Base-by-base conservation (phyloP, 2,329 filamentous ascomycete genomes). In the Talaromyces sp. region DNA sequence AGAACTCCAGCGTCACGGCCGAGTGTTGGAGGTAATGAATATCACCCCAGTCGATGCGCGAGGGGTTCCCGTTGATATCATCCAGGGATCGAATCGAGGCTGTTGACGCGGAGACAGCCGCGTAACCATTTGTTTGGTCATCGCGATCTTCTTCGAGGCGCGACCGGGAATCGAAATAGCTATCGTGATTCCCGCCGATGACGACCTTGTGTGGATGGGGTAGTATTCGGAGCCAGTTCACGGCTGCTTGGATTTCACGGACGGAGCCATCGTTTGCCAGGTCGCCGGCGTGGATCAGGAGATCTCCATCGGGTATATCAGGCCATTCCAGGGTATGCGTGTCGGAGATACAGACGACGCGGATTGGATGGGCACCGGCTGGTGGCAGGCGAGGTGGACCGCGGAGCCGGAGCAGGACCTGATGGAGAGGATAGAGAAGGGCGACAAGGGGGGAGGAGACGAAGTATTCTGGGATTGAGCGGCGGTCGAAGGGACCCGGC, bases 231-330 rank as follows among this genome's bases (percentile, higher is more conserved):
- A 97, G 79, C 91, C 91, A 97, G 76, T 96, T 84, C 39, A 97
- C 79, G 64, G 94, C 88, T n/a, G 76, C 77, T 75, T 96, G 91
- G 51, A 97, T 86, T 56, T 91, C 87, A 11, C 78, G 77, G 0
- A 84, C 81, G 8, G 85, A 88, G 35, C 93, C 93, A 19, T 78
- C 77, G 62, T 90, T 86, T 49, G 87, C 88, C 65, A 96, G 79
- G 74, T 97, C 93, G 33, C 93, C 93, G 2, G 91, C 89, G 68
- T 97, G 93, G 63, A 97, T 88, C 44, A 97, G 82, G 19, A 97
- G 79, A 70, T 97, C 91, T 51, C 91, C 92, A 9, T 81, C 73
- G 0, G 91, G 91, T 3, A 75, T 57, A 30, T 71, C 63, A 11
- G 55, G 37, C 58, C 69, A 71, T 61, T 70, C 60, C 1, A 95